Base-by-base conservation (phyloP, 2,329 filamentous ascomycete genomes). In the Bipolaris sorokiniana region DNA sequence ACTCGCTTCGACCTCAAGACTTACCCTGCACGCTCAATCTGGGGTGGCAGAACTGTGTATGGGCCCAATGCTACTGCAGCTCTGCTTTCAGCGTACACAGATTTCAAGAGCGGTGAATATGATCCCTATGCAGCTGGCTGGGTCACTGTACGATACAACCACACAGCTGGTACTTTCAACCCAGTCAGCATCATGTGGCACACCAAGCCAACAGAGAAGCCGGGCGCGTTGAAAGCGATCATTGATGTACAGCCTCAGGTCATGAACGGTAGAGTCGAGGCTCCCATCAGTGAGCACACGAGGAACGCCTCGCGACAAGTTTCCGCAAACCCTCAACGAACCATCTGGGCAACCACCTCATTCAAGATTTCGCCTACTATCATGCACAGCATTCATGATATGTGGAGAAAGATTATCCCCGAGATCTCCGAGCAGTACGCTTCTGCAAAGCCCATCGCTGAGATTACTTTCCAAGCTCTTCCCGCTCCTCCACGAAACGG, bases 1-100 rank as follows among this genome's bases (percentile, higher is more conserved):
- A 79, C 78, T 1, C 67, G 75, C 3, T 79, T 80, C 48, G 76
- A 78, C 36, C 45, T 79, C 5, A 63, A 72, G 58, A 71, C 61
- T 11, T 67, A 62, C 22, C 58, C 58, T 9, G 53, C 57, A 7
- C 55, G 59, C 6, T 49, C 47, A 0, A 47, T 69, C 15, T 69
- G 63, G 56, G 64, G 65, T 13, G 68, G 66, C 9, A 52, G 61
- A 22, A 63, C 58, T 20, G 56, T 62, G 3, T 68, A 58, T 20
- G 59, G 48, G 2, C 58, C 63, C 6, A 51, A 53, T 10, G 64
- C 65, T 16, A 60, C 56, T 5, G 48, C 40, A 4, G 50, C 54
- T 41, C 47, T 70, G 11, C 51, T 70, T 2, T 48, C 54, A 5
- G 67, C 59, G 2, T 71, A 62, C 23, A 70, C 68, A 5, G 23